Base-by-base conservation (phyloP, 768 basidiomycete species). In the Rhodosporidiobolus sp. region DNA sequence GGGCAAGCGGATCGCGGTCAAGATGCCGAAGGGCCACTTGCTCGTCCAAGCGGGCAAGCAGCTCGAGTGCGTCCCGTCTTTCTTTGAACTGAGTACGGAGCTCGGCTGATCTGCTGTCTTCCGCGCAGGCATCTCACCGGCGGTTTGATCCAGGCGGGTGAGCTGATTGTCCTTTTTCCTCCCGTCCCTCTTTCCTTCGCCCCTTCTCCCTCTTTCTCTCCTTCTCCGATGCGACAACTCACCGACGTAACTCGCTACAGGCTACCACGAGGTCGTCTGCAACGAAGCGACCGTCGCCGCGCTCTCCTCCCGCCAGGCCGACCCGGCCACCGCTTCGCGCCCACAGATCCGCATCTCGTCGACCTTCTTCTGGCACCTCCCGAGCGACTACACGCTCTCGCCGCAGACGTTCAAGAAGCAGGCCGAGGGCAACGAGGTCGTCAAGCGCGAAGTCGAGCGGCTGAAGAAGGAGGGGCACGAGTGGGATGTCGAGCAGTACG, bases 41-140 rank as follows among this genome's bases (percentile, higher is more conserved):
- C 86, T 98, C 22, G 92, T 98, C 2, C 94, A 98, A 81, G 94
- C 94, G 3, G 94, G 94, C 52, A 95, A 94, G 81, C 94, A 98
- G 79, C 86, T 98, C 19, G 94, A 96, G 79, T 91, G 92, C 81
- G 83, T 93, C 19, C n/a, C n/a, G 22, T 34, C 45, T 34, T 50
- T 5, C 38, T 38, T 20, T 20, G 4, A 11, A 38, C 26, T 8
- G 19, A 3, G 5, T 10, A 11, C 32, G 10, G 56, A 26, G 1
- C 49, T 20, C 28, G 28, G 4, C 16, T 26, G 8, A 49, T 19
- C 22, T 28, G 50, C 53, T 63, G 56, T 28, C 34, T 24, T 32
- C 19, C 12, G 2, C 55, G n/a, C 56, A 76, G 77, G 32, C 71
- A 77, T 46, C 64, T 78, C 57, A 81, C 83, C 11, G 82, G 81